A percentile compares a stretch with the other conserved stretches of the same genome.
Evolutionary conservation across 139 green algal species (phyloP).

Genomic region (Pedinophyceae sp.): DNA sequence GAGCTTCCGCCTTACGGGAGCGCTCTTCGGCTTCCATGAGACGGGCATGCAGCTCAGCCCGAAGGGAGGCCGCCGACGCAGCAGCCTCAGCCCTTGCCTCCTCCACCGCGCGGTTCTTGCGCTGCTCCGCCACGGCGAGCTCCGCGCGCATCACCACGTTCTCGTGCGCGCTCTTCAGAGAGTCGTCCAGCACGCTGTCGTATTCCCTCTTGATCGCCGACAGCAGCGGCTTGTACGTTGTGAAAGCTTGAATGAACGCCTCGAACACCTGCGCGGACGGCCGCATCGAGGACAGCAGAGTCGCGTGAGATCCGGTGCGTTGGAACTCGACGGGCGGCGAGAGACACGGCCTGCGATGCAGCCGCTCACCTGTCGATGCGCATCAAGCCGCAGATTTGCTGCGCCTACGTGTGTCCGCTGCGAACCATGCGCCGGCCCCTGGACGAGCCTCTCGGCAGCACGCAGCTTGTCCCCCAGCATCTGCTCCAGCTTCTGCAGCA

Average conservation of each 20-base stretch:
- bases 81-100: background rate
- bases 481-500: background rate
- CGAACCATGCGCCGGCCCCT: background rate
- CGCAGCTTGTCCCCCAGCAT: background rate
- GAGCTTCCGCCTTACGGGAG: too few relatives aligned
- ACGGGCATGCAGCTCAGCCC: background rate
- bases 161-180: background rate
- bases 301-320: too few relatives aligned
- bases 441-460: background rate
- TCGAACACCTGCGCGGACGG: too few relatives aligned
- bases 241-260: conserved; percentile 1
- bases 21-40: background rate
- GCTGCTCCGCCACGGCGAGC: background rate
- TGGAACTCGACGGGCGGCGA: too few relatives aligned
- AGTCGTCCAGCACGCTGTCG: background rate
- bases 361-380: background rate
- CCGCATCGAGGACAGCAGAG: too few relatives aligned
- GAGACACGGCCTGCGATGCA: too few relatives aligned
- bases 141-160: background rate
- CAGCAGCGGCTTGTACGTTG: background rate
- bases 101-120: background rate
- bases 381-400: background rate
- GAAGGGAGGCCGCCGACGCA: background rate
- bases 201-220: background rate
- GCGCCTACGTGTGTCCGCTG: background rate